A percentile compares a stretch with the other conserved stretches of the same genome.
Evolutionary conservation across 2,329 filamentous ascomycete species (phyloP).

Genomic region (Aspergillus luchuensis): DNA sequence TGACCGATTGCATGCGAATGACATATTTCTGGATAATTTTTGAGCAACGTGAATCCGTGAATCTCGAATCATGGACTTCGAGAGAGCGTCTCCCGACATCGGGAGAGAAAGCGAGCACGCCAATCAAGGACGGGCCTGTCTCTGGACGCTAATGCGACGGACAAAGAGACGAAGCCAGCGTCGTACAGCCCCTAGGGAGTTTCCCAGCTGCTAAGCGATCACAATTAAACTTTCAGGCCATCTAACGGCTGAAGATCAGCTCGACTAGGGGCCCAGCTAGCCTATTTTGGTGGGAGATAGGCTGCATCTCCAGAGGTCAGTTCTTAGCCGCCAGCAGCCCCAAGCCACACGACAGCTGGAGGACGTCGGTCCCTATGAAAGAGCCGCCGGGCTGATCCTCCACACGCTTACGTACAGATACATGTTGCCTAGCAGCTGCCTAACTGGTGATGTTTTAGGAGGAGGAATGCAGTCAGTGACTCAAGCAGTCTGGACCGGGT

Average conservation of each 20-base stretch:
- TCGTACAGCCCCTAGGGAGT: not conserved
- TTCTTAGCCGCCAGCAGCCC: not conserved
- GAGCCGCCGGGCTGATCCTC: not conserved
- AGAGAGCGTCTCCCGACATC: not conserved
- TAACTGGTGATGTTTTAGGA: not conserved
- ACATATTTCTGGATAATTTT: not conserved
- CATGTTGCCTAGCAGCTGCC: not conserved
- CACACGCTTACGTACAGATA: constrained; percentile 1
- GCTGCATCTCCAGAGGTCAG: not conserved
- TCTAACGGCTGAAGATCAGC: constrained; percentile 6
- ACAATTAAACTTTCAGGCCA: not conserved
- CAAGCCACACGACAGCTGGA: constrained; percentile 1
- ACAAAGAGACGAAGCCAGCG: not conserved
- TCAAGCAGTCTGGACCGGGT: not conserved
- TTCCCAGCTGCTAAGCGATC: not conserved
- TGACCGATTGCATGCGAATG: constrained; percentile 7
- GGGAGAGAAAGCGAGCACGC: not conserved
- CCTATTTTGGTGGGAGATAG: not conserved
- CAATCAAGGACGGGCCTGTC: not conserved
- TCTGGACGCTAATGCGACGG: too few species aligned
- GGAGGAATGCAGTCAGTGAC: not conserved
- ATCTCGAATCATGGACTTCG: not conserved
- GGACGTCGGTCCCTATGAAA: not conserved
- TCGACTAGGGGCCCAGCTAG: not conserved
- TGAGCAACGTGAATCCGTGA: constrained; percentile 1